Conservation (phyloP, 345 rosid species). For the Adansonia digitata region DNA sequence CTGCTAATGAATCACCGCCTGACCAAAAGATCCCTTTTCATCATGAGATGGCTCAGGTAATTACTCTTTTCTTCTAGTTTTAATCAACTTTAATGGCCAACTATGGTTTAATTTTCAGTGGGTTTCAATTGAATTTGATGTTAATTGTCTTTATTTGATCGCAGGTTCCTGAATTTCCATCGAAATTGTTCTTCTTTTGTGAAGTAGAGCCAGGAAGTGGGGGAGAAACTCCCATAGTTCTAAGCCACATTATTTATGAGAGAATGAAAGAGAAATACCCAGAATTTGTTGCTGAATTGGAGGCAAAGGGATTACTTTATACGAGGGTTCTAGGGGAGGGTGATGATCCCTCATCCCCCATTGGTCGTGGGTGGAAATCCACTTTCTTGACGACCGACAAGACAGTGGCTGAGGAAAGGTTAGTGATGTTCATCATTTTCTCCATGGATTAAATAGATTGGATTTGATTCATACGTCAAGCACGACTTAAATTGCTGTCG, state of each 20-base stretch:
- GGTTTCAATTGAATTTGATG: background rate
- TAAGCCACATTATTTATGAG: slow-evolving; percentile 74
- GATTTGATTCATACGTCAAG: background rate
- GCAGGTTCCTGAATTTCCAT: slow-evolving; percentile 87
- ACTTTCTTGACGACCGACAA: slow-evolving; percentile 76
- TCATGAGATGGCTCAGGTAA: slow-evolving; percentile 95
- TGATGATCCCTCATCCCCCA: slow-evolving; percentile 78
- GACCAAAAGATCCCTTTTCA: slow-evolving; percentile 87
- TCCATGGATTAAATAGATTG: background rate
- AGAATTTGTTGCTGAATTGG: slow-evolving; percentile 57
- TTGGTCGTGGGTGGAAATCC: slow-evolving; percentile 96
- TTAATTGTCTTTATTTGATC: background rate
- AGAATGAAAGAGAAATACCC: slow-evolving; percentile 68
- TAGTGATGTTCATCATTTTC: background rate
- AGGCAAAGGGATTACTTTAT: slow-evolving; percentile 69
- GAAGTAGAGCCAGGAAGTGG: slow-evolving; percentile 82
- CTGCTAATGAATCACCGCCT: slow-evolving; percentile 93
- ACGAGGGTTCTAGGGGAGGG: slow-evolving; percentile 66
- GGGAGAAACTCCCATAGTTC: slow-evolving; percentile 89
- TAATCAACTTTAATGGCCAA: background rate
- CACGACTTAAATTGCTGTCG: too few species aligned
- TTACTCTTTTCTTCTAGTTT: background rate
- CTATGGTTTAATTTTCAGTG: background rate
- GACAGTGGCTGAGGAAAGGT: slow-evolving; percentile 71
- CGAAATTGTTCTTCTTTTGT: slow-evolving; percentile 83